Percentiles rank a stretch among this genome's conserved stretches.
Conservation (phyloP, 2,329 filamentous ascomycete genomes). For the Penicillium brasilianum region DNA sequence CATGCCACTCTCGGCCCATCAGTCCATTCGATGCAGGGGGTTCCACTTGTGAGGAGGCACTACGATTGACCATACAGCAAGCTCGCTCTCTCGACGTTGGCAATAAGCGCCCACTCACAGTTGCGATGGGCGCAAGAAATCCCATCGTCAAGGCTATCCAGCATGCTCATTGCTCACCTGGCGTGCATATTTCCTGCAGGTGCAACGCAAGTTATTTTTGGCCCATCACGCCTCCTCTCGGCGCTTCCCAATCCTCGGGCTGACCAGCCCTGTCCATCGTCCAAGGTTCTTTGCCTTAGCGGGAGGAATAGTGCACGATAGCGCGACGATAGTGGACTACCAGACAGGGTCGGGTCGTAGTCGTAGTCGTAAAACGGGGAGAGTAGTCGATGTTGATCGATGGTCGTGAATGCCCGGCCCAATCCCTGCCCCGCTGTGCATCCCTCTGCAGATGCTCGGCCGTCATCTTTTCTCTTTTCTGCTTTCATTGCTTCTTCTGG, state of each 20-base stretch:
- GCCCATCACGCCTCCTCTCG: conserved; percentile 23
- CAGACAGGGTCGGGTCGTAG: not conserved
- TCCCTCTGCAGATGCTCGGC: conserved; percentile 27
- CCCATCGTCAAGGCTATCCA: conserved; percentile 8
- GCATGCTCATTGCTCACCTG: conserved; percentile 26
- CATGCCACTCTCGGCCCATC: not conserved
- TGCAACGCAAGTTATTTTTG: conserved; percentile 33
- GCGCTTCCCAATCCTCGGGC: conserved; percentile 24
- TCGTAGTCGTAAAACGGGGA: conserved; percentile 2
- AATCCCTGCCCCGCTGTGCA: conserved; percentile 23
- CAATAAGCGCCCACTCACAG: conserved; percentile 12
- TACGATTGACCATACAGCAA: not conserved
- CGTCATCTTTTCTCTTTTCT: not conserved
- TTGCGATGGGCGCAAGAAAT: not conserved
- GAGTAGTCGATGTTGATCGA: not conserved
- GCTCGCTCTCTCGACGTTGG: not conserved
- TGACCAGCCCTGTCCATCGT: not conserved
- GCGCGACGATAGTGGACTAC: conserved; percentile 3
- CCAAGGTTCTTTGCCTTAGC: conserved; percentile 4
- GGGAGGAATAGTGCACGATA: conserved; percentile 1
- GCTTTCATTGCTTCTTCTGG: conserved; percentile 5
- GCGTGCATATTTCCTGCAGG: conserved; percentile 33
- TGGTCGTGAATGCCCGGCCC: not conserved
- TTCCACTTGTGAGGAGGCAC: not conserved
- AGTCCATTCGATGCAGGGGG: not conserved